A percentile compares a stretch with the other conserved stretches of the same genome.
Conservation (phyloP, 2,329 filamentous ascomycete species). For the Ascochyta clinopodiicola region DNA sequence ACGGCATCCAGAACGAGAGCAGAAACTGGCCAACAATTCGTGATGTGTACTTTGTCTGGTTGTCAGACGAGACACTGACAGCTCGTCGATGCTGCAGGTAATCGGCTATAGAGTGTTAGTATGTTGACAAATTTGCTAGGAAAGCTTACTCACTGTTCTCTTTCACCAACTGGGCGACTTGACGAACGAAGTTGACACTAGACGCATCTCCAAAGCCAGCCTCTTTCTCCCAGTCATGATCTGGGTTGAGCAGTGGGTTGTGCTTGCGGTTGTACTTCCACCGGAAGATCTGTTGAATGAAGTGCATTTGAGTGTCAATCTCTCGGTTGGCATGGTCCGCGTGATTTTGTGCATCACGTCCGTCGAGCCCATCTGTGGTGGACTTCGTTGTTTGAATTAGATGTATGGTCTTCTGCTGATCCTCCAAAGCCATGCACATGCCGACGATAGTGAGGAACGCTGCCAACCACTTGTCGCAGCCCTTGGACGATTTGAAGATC, state of each 20-base stretch:
- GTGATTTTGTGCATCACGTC: conserved; percentile 36
- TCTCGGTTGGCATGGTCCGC: conserved; percentile 51
- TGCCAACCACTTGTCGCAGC: conserved; percentile 54
- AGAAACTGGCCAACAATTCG: conserved; percentile 54
- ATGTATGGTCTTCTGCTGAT: conserved; percentile 55
- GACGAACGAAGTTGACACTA: conserved; percentile 46
- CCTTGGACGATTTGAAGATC: conserved; percentile 53
- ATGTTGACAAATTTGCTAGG: background rate
- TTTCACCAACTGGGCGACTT: conserved; percentile 48
- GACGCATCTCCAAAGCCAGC: conserved; percentile 43
- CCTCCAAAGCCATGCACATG: conserved; percentile 57
- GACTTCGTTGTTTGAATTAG: conserved; percentile 52
- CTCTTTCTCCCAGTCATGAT: conserved; percentile 50
- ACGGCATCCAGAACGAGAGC: conserved; percentile 45
- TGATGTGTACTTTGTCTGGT: conserved; percentile 52
- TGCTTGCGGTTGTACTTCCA: conserved; percentile 56
- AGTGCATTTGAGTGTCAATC: conserved; percentile 54
- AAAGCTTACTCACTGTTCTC: conserved; percentile 50
- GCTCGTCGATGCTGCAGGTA: conserved; percentile 48
- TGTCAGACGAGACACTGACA: conserved; percentile 47
- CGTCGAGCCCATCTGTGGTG: conserved; percentile 36
- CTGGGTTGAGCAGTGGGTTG: conserved; percentile 48
- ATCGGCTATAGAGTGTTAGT: conserved; percentile 40
- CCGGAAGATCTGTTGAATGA: conserved; percentile 55
- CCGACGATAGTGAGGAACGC: conserved; percentile 56